phyloP scores from a whole-genome alignment of 2,329 filamentous ascomycete species.

The Phialocephala subalpina region DNA sequence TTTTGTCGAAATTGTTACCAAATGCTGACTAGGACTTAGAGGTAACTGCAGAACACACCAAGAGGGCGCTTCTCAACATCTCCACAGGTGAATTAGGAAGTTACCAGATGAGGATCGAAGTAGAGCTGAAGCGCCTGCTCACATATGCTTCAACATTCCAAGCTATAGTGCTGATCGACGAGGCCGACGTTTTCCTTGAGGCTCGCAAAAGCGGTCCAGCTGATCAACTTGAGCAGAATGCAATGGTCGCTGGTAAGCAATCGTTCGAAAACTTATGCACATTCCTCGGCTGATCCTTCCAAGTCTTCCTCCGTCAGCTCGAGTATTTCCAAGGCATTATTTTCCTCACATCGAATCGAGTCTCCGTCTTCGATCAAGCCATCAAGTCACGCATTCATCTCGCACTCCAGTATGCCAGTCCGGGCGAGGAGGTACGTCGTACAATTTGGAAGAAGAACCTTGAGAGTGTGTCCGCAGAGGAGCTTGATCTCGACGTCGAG shows the following conservation, averaged over 20 bases:
- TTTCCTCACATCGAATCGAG: slow-evolving; percentile 48
- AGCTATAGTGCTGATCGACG: slow-evolving; percentile 75
- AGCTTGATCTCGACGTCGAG: slow-evolving; percentile 33
- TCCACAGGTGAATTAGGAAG: slow-evolving; percentile 30
- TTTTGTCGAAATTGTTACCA: neutral
- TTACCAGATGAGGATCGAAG: slow-evolving; percentile 24
- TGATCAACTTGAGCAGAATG: slow-evolving; percentile 49
- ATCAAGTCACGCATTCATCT: slow-evolving; percentile 45
- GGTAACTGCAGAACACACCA: slow-evolving; percentile 29
- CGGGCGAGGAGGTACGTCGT: slow-evolving; percentile 32
- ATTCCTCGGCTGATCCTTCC: neutral
- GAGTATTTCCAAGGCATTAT: slow-evolving; percentile 50
- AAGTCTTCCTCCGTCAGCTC: slow-evolving; percentile 46
- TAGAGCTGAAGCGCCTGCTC: slow-evolving; percentile 63
- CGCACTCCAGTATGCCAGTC: slow-evolving; percentile 35
- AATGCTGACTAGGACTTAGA: slow-evolving; percentile 11
- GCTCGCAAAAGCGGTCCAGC: slow-evolving; percentile 41
- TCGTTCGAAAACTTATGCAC: neutral
- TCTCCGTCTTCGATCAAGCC: slow-evolving; percentile 44
- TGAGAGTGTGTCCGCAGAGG: slow-evolving; percentile 13
- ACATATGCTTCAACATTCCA: slow-evolving; percentile 79
- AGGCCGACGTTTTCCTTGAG: slow-evolving; percentile 67
- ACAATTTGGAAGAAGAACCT: slow-evolving; percentile 37
- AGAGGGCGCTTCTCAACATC: slow-evolving; percentile 26
- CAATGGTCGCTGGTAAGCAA: slow-evolving; percentile 42